Percentiles rank a stretch among this genome's conserved stretches.
Evolutionary conservation across 208 protist species (phyloP).

Genomic region (Leishmania major): DNA sequence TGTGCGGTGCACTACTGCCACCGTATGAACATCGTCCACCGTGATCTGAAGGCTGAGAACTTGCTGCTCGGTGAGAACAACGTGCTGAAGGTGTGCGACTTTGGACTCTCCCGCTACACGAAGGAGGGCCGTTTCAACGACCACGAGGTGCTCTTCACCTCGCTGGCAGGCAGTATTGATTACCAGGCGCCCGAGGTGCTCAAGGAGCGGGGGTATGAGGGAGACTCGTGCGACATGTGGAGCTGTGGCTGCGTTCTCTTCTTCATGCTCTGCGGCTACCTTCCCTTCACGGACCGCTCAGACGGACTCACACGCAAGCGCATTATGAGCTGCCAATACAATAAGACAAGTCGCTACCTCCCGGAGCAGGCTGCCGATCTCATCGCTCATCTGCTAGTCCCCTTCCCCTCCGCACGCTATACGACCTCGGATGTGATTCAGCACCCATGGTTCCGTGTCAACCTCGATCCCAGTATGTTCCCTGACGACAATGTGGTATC

Average conservation of each 20-base stretch:
- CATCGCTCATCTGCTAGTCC: constrained; percentile 74
- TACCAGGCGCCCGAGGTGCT: constrained; percentile 92
- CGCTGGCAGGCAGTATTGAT: constrained; percentile 87
- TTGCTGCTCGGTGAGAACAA: constrained; percentile 85
- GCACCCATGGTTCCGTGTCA: constrained; percentile 84
- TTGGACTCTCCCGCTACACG: constrained; percentile 92
- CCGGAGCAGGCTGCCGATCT: constrained; percentile 68
- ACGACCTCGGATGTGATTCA: constrained; percentile 74
- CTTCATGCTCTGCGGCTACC: constrained; percentile 97
- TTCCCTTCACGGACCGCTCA: constrained; percentile 95
- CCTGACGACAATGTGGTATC: constrained; percentile 38
- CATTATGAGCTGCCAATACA: constrained; percentile 88
- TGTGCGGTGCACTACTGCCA: constrained; percentile 92
- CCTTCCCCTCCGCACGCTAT: constrained; percentile 64
- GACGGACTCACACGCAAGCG: constrained; percentile 86
- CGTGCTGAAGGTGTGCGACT: constrained; percentile 91
- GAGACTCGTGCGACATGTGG: constrained; percentile 96
- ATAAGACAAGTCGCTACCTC: constrained; percentile 80
- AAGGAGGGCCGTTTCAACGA: constrained; percentile 70
- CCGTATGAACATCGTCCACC: constrained; percentile 88
- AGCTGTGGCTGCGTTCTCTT: constrained; percentile 98
- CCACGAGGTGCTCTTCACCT: constrained; percentile 73
- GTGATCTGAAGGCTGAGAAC: constrained; percentile 95
- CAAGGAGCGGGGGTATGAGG: constrained; percentile 92
- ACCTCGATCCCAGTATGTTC: constrained; percentile 71